Base-by-base conservation (phyloP, 768 basidiomycete genomes). In the Sporobolomyces phaffii region DNA sequence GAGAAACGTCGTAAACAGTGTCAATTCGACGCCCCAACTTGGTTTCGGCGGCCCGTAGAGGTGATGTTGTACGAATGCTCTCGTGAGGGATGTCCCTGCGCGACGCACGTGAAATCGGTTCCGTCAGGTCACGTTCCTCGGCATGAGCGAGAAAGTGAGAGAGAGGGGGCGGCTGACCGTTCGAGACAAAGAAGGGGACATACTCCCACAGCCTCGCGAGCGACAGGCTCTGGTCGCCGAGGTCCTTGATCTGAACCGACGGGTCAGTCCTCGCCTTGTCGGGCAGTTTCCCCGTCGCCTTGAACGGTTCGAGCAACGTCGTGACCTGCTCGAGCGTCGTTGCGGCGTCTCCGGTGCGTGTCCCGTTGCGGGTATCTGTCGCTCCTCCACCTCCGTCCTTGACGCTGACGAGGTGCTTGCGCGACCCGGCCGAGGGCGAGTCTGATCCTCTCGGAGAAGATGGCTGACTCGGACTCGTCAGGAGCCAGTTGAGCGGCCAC, bases 21-120 rank as follows among this genome's bases (percentile, higher is more conserved):
- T 93, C 89, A 97, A 90, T 78, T 90, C 88, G 59, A 92, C 86
- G 1, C 92, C 91, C 94, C 94, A 99, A 9, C 87, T 86, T 75
- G 88, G 88, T 75, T 86, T 85, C 47, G 87, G 85, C 1, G 94
- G 92, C 5, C 94, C 94, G 81, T 85, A 87, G 44, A 97, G 79
- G 68, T 87, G 84, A 76, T 96, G 88, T 10, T 82, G 80, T 51
- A 94, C 77, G 29, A 96, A 82, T 59, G 90, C 91, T 17, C 81
- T 79, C 5, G 86, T 84, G 9, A 85, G 74, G 3, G 78, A 78
- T 18, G 78, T 79, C 2, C 80, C 82, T 82, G 74, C 11, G 3
- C 17, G 29, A 11, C 17, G 17, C 20, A 18, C 20, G 51, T 38
- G 29, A 18, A 22, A n/a, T 36, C 2, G 44, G n/a, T n/a, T n/a